Percentiles rank a stretch among this genome's conserved stretches.
Conservation (phyloP, 768 basidiomycete species). For the Boletus rubropictus region DNA sequence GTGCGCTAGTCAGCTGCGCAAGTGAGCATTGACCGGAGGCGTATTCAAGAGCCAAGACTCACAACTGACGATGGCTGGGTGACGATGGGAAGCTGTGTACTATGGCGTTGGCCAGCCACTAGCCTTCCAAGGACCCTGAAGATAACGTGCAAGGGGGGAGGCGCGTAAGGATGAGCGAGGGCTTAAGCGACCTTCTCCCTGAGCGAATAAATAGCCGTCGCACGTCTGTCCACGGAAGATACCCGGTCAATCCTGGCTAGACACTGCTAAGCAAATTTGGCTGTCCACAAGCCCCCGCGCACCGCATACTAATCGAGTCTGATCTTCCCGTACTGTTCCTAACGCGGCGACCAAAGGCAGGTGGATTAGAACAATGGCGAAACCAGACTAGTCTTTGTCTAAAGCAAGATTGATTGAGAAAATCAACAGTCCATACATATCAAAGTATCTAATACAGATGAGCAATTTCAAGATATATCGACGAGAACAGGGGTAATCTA, state of each 20-base stretch:
- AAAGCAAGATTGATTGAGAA: too few relatives aligned
- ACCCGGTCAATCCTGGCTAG: too few relatives aligned
- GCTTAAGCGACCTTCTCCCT: not conserved
- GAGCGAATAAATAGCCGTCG: constrained; percentile 10
- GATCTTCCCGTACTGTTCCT: too few relatives aligned
- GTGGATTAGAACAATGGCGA: too few relatives aligned
- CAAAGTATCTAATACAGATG: too few relatives aligned
- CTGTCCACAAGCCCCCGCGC: too few relatives aligned
- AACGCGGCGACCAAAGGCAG: too few relatives aligned
- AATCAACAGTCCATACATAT: too few relatives aligned
- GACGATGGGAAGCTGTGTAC: not conserved
- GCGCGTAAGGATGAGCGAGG: not conserved
- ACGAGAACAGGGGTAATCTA: not conserved
- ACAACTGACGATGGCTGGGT: not conserved
- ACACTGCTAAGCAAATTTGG: too few relatives aligned
- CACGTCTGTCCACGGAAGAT: constrained; percentile 7
- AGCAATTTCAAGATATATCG: not conserved
- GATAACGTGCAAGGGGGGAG: constrained; percentile 1
- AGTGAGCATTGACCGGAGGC: constrained; percentile 9
- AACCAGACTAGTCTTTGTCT: too few relatives aligned
- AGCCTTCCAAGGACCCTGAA: not conserved
- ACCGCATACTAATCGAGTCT: too few relatives aligned
- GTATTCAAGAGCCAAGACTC: not conserved
- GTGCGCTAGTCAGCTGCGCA: not conserved
- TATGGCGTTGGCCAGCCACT: not conserved